Percentiles rank a stretch among this genome's conserved stretches.
phyloP scores from a whole-genome alignment of 2,329 filamentous ascomycete species.

The Exophiala xenobiotica region DNA sequence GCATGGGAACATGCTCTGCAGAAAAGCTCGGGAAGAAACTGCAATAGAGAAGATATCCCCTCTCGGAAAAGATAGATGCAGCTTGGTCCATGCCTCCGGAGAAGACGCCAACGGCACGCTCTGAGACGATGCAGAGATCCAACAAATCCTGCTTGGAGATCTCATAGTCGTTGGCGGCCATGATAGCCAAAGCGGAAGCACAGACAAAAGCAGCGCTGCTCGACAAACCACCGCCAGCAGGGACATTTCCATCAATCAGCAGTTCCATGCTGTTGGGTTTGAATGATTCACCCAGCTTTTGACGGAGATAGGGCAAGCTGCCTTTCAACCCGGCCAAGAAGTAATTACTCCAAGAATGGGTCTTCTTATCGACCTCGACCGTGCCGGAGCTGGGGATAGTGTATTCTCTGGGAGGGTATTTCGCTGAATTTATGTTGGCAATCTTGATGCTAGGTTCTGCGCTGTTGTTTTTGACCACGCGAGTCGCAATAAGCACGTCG shows the following conservation, averaged over 20 bases:
- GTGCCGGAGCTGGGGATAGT: constrained; percentile 61
- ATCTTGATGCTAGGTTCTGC: constrained; percentile 68
- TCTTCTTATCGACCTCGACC: constrained; percentile 78
- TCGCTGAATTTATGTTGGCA: constrained; percentile 72
- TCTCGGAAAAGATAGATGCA: constrained; percentile 88
- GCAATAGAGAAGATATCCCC: constrained; percentile 83
- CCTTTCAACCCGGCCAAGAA: constrained; percentile 90
- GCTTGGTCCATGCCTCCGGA: constrained; percentile 98
- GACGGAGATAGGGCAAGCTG: constrained; percentile 72
- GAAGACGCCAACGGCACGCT: constrained; percentile 92
- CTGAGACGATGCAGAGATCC: constrained; percentile 90
- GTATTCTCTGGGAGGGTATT: constrained; percentile 75
- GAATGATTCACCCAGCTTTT: constrained; percentile 62
- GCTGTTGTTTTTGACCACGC: constrained; percentile 45
- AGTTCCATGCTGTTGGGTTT: constrained; percentile 78
- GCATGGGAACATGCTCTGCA: constrained; percentile 77
- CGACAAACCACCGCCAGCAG: constrained; percentile 85
- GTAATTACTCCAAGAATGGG: constrained; percentile 97
- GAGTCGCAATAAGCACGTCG: constrained; percentile 84
- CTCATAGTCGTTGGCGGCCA: constrained; percentile 78
- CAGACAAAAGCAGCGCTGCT: constrained; percentile 94
- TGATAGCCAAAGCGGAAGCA: constrained; percentile 81
- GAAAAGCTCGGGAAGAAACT: constrained; percentile 79
- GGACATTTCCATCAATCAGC: constrained; percentile 86
- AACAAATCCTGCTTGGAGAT: constrained; percentile 91